Evolutionary conservation across 345 rosid species (phyloP).

Genomic region (Cardamine occulta): DNA sequence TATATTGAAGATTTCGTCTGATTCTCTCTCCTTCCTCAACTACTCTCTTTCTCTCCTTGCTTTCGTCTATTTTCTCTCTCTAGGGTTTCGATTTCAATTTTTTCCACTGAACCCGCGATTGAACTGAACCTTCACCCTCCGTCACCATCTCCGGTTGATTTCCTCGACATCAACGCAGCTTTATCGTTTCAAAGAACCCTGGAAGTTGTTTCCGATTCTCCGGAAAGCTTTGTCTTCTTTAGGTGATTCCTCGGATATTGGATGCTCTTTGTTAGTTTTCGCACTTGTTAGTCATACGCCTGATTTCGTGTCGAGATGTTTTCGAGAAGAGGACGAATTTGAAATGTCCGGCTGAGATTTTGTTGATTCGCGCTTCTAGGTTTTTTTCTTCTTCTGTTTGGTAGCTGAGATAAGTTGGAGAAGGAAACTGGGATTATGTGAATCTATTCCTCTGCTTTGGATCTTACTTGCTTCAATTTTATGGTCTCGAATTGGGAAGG

Average conservation of each 20-base stretch:
- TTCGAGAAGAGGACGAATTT: constrained; percentile 22
- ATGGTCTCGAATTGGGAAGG: neutral
- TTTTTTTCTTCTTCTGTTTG: constrained; percentile 18
- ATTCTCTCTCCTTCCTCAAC: constrained; percentile 23
- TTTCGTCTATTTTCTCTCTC: constrained; percentile 32
- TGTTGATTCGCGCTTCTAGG: constrained; percentile 35
- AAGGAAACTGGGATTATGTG: neutral
- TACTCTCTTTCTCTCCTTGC: constrained; percentile 5
- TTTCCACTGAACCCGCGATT: constrained; percentile 33
- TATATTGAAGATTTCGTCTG: constrained; percentile 21
- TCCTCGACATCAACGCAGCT: constrained; percentile 21
- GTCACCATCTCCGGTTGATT: constrained; percentile 25
- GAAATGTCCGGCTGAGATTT: constrained; percentile 33
- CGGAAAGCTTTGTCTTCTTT: constrained; percentile 11
- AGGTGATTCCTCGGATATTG: constrained; percentile 26
- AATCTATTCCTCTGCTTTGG: constrained; percentile 11
- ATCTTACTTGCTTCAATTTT: constrained; percentile 17
- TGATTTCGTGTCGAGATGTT: constrained; percentile 11
- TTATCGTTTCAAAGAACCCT: neutral
- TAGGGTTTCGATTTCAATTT: constrained; percentile 45
- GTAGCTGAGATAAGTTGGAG: constrained; percentile 20
- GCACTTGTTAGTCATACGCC: constrained; percentile 14
- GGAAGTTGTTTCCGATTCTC: constrained; percentile 11
- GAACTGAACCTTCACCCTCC: constrained; percentile 22
- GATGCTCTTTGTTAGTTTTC: constrained; percentile 36